Evolutionary conservation across 441 rosid genomes (phyloP).

Genomic region (Francoa sonchifolia): DNA sequence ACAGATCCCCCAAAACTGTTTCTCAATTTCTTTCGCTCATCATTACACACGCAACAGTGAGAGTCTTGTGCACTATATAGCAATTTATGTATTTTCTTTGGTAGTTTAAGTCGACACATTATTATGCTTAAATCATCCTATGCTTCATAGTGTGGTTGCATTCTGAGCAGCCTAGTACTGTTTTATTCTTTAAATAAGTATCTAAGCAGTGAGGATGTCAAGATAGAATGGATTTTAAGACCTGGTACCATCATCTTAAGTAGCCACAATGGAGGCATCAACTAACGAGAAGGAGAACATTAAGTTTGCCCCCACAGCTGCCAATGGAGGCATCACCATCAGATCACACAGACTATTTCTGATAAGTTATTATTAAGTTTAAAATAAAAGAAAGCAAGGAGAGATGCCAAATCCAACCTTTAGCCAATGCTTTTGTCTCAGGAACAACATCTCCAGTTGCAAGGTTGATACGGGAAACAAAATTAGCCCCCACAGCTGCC

Average conservation of each 20-base stretch:
- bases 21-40: too few species aligned
- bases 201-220: too few species aligned
- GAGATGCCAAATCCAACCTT: slow-evolving; percentile 38
- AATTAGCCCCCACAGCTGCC: slow-evolving; percentile 61
- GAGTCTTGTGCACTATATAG: too few species aligned
- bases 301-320: too few species aligned
- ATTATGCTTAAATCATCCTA: slow-evolving; percentile 1
- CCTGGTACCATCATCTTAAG: neutral
- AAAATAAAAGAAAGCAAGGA: slow-evolving; percentile 6
- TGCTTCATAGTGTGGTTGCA: neutral
- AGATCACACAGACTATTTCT: slow-evolving; percentile 6
- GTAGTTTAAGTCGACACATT: too few species aligned
- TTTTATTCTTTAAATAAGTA: too few species aligned
- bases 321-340: too few species aligned
- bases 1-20: too few species aligned
- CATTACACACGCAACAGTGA: too few species aligned
- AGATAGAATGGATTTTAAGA: neutral
- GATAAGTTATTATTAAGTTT: too few species aligned
- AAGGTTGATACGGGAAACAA: slow-evolving; percentile 73
- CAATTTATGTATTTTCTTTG: too few species aligned
- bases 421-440: slow-evolving; percentile 81
- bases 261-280: neutral
- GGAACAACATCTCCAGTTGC: slow-evolving; percentile 86
- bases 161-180: slow-evolving; percentile 1
- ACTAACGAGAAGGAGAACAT: too few species aligned